phyloP scores from a whole-genome alignment of 2,329 filamentous ascomycete genomes.

The Scedosporium minutisporum region DNA sequence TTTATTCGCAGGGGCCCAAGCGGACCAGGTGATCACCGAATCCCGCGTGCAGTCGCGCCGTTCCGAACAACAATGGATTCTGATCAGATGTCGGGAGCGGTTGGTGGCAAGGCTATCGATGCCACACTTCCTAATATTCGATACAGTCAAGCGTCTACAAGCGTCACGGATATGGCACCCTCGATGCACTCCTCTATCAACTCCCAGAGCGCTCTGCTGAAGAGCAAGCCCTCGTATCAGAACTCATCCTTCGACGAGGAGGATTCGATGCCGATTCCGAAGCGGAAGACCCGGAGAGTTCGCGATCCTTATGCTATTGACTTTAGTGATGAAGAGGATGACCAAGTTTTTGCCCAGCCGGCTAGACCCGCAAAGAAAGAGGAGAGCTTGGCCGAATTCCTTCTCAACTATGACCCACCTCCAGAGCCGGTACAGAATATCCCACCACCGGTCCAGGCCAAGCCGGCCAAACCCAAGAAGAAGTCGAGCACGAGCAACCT shows the following conservation, averaged over 20 bases:
- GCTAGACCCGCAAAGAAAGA: slow-evolving; percentile 32
- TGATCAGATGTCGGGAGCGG: slow-evolving; percentile 55
- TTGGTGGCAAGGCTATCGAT: slow-evolving; percentile 48
- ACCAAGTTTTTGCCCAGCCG: slow-evolving; percentile 32
- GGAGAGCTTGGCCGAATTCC: slow-evolving; percentile 65
- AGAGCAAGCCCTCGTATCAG: slow-evolving; percentile 26
- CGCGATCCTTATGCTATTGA: slow-evolving; percentile 94
- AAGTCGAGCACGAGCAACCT: slow-evolving; percentile 54
- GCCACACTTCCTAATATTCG: slow-evolving; percentile 46
- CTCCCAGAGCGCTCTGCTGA: slow-evolving; percentile 62
- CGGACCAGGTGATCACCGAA: slow-evolving; percentile 52
- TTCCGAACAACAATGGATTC: slow-evolving; percentile 82
- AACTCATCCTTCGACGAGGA: slow-evolving; percentile 36
- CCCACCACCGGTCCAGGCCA: slow-evolving; percentile 22
- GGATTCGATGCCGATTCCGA: slow-evolving; percentile 55
- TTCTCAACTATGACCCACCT: slow-evolving; percentile 60
- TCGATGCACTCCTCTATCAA: slow-evolving; percentile 58
- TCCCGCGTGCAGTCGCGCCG: slow-evolving; percentile 73
- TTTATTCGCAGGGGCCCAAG: slow-evolving; percentile 80
- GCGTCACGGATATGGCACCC: slow-evolving; percentile 46
- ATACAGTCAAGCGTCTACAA: slow-evolving; percentile 46
- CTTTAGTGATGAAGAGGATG: slow-evolving; percentile 58
- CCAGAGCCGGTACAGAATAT: slow-evolving; percentile 22
- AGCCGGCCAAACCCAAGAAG: slow-evolving; percentile 41
- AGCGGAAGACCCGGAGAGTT: slow-evolving; percentile 66